phyloP scores from a whole-genome alignment of 2,329 filamentous ascomycete genomes.

The Basipetospora chlamydospora region DNA sequence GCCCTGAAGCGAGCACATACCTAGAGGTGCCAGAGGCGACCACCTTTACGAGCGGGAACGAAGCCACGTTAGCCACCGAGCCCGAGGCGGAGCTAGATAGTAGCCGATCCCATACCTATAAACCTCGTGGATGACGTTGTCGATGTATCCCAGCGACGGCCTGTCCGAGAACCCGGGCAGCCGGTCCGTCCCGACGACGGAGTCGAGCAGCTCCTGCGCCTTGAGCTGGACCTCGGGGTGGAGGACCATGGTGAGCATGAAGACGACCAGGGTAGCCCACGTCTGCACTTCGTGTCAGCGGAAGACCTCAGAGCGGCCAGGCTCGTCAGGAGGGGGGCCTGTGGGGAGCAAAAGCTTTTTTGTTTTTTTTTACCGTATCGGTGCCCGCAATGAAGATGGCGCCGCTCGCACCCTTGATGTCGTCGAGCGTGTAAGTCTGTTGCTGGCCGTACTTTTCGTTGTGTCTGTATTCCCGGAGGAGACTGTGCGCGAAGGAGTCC shows the following conservation, averaged over 20 bases:
- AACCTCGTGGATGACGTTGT: slow-evolving; percentile 28
- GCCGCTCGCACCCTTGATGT: slow-evolving; percentile 34
- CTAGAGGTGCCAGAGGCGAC: slow-evolving; percentile 30
- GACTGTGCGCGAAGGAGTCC: slow-evolving; percentile 13
- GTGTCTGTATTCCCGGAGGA: slow-evolving; percentile 10
- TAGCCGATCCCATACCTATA: slow-evolving; percentile 19
- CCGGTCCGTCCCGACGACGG: slow-evolving; percentile 22
- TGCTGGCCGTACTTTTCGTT: background rate
- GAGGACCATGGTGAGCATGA: slow-evolving; percentile 26
- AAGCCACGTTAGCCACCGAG: background rate
- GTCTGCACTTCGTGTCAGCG: slow-evolving; percentile 11
- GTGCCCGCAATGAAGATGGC: slow-evolving; percentile 34
- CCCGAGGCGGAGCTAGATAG: too few species aligned
- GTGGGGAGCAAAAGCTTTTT: too few species aligned
- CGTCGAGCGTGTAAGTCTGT: slow-evolving; percentile 17
- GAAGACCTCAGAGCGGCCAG: too few species aligned
- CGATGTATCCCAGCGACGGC: slow-evolving; percentile 25
- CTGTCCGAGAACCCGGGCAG: slow-evolving; percentile 32
- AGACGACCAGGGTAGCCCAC: slow-evolving; percentile 22
- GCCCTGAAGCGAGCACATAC: slow-evolving; percentile 12
- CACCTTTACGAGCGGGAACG: slow-evolving; percentile 15
- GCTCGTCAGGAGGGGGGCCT: too few species aligned
- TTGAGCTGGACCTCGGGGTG: slow-evolving; percentile 29
- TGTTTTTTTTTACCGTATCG: slow-evolving; percentile 21
- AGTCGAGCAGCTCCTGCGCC: slow-evolving; percentile 30